Conservation (phyloP, 1,139 yeast genomes). For the Pneumocystis murina region DNA sequence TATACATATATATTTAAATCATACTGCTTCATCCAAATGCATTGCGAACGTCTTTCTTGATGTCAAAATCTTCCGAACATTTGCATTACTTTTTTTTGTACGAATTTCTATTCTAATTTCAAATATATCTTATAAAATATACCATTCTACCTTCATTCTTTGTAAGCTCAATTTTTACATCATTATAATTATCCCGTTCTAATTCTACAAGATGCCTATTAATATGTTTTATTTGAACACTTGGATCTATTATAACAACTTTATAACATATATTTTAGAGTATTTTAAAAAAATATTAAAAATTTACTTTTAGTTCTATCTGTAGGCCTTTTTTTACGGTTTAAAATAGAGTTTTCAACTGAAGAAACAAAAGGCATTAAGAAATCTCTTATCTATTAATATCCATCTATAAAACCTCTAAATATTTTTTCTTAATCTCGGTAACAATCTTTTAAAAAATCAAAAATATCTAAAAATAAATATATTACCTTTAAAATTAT, state of each 20-base stretch:
- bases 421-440: background rate
- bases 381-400: background rate
- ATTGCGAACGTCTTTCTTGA: conserved; percentile 28
- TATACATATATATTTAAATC: background rate
- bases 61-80: conserved; percentile 24
- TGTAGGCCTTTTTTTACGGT: background rate
- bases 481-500: background rate
- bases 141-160: conserved; percentile 9
- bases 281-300: background rate
- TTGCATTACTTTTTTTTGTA: conserved; percentile 9
- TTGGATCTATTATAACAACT: background rate
- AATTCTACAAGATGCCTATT: conserved; percentile 26
- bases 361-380: background rate
- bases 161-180: conserved; percentile 27
- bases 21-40: conserved; percentile 29
- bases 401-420: background rate
- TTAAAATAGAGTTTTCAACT: background rate
- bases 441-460: background rate
- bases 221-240: conserved; percentile 16
- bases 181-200: conserved; percentile 28
- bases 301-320: background rate
- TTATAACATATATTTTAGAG: background rate
- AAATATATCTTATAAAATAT: conserved; percentile 12
- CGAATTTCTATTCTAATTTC: conserved; percentile 13
- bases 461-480: background rate